Conservation (phyloP, 106 monocot species). For the Acanthochlamys bracteata region DNA sequence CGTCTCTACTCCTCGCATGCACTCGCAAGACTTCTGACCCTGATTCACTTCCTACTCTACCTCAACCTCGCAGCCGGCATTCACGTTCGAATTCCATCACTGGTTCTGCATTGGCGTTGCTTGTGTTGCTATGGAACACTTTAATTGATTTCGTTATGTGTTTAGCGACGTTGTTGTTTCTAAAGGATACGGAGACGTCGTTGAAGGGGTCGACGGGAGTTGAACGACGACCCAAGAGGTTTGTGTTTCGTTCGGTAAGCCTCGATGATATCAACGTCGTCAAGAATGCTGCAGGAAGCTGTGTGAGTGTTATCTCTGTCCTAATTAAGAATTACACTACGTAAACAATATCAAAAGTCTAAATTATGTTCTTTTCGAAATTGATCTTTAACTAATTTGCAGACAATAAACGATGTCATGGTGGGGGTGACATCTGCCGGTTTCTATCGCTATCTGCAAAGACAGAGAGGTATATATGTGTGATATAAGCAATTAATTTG, state of each 20-base stretch:
- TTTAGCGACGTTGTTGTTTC: conserved; percentile 13
- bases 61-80: conserved; percentile 7
- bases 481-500: no score
- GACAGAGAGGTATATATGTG: background rate
- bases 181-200: conserved; percentile 55
- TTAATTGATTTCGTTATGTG: conserved; percentile 28
- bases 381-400: background rate
- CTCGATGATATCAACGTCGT: conserved; percentile 59
- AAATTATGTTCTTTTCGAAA: no score
- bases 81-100: no score
- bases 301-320: conserved; percentile 25
- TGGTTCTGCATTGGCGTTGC: background rate
- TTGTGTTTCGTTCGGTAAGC: conserved; percentile 36
- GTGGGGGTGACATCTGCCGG: conserved; percentile 51
- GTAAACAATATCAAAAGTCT: no score
- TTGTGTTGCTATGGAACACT: conserved; percentile 36
- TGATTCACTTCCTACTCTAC: conserved; percentile 30
- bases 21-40: conserved; percentile 53
- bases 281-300: conserved; percentile 31
- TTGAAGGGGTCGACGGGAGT: conserved; percentile 35
- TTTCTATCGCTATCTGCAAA: conserved; percentile 49
- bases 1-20: conserved; percentile 80
- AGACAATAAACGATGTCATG: conserved; percentile 88
- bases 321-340: no score
- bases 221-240: conserved; percentile 30